These are phyloP conservation scores for Tubosaeta sp. DNA, from an alignment of 768 basidiomycete genomes.

Conservation along the genomic window DNA sequence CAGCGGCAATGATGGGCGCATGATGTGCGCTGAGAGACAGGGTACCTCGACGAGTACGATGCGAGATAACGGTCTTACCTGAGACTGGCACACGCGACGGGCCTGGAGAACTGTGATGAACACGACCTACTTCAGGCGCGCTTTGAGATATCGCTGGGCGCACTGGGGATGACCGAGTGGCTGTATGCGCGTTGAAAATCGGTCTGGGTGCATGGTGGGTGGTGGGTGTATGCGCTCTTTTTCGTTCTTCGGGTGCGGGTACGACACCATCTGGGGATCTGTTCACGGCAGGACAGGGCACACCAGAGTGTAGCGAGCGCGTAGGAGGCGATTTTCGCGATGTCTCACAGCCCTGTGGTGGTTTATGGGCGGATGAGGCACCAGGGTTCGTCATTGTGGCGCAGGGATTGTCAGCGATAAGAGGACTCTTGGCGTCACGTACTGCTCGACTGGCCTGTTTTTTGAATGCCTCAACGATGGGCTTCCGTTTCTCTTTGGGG, in stretches of 20 bases:
- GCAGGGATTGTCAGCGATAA: background rate
- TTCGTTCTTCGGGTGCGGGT: background rate
- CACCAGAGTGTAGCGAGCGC: background rate
- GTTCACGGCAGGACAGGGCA: background rate
- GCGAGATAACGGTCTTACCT: conserved; percentile 12
- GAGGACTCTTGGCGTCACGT: background rate
- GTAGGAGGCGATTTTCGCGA: background rate
- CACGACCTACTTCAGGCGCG: background rate
- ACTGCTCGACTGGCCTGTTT: conserved; percentile 31
- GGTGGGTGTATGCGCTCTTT: conserved; percentile 16
- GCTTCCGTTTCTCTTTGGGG: conserved; percentile 22
- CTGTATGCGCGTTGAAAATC: background rate
- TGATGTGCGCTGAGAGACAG: conserved; percentile 4
- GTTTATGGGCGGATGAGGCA: background rate
- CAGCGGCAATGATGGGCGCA: background rate
- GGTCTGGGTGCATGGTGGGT: background rate
- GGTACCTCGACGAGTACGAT: conserved; percentile 2
- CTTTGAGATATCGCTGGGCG: background rate
- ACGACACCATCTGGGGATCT: background rate
- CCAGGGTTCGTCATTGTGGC: background rate
- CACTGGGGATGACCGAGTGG: conserved; percentile 6
- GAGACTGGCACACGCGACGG: background rate
- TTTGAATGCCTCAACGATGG: conserved; percentile 46
- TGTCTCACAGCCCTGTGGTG: background rate
- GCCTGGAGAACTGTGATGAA: conserved; percentile 11